Base-by-base conservation (phyloP, 2,329 filamentous ascomycete species). In the Fusarium concolor region DNA sequence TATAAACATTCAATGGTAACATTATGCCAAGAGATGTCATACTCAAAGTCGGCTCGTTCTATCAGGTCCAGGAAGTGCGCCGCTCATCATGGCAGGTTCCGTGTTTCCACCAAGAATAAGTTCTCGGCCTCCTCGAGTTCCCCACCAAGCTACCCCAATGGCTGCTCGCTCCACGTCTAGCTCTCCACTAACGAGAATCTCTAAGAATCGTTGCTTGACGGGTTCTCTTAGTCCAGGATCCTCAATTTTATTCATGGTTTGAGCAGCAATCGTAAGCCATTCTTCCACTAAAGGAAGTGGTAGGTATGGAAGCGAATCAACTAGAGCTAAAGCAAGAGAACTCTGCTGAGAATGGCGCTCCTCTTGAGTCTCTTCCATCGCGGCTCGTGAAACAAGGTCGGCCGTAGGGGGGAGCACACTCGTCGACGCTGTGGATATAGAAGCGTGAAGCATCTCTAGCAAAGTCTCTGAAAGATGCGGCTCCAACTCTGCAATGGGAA, bases 131-230 rank as follows among this genome's bases (percentile, higher is more conserved):
- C 86, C 86, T 35, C 79, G 79, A 14, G 83, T 85, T 12, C 89
- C 92, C 94, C 94, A 97, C 94, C 94, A 97, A 3, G 88, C 87
- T 18, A 97, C 91, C 47, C 91, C 93, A 31, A 92, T 85, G 39
- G 90, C 88, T 9, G 92, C 90, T 62, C 93, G 86, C 76, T 96
- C 92, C 24, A 96, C 90, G 78, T 97, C 94, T 88, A 97, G 91
- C 80, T 97, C 93, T 5, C 93, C 93, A 71, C 86, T 89, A 39
- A 90, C 90, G 11, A 97, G 79, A 4, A 93, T 86, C 59, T 96
- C 90, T 89, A 92, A 94, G 77, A 96, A 91, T 49, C 93, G 84
- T 66, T 88, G 85, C 74, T 89, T 89, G 37, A 90, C 92, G 4
- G 83, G 81, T 45, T 89, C 85, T 42, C 89, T 85, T 82, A 94